These are phyloP conservation scores for Pythium insidiosum DNA, from an alignment of 352 stramenopile species.

Conservation along the genomic window DNA sequence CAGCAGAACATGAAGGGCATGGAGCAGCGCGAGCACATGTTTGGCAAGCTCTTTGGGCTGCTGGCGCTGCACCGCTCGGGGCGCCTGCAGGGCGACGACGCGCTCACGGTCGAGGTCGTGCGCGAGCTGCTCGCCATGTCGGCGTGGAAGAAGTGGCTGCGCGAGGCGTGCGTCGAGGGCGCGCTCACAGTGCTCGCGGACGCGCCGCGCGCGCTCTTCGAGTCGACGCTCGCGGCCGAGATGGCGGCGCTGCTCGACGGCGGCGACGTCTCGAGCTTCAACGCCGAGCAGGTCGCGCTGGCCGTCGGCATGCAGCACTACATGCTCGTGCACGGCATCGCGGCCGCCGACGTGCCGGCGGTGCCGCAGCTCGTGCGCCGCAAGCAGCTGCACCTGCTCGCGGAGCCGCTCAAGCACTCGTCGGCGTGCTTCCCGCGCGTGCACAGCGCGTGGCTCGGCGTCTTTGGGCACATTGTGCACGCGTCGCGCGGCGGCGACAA, in stretches of 20 bases:
- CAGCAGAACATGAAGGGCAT: slow-evolving; percentile 84
- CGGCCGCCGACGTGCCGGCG: slow-evolving; percentile 20
- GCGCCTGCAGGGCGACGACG: slow-evolving; percentile 24
- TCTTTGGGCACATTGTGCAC: slow-evolving; percentile 72
- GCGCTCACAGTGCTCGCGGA: slow-evolving; percentile 49
- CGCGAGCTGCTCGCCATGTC: slow-evolving; percentile 31
- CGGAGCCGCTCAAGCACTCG: slow-evolving; percentile 55
- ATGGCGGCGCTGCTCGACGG: slow-evolving; percentile 16
- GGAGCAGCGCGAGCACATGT: slow-evolving; percentile 90
- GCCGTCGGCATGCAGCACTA: slow-evolving; percentile 69
- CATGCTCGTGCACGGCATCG: slow-evolving; percentile 30
- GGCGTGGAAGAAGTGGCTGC: slow-evolving; percentile 84
- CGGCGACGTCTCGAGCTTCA: slow-evolving; percentile 35
- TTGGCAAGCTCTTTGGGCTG: slow-evolving; percentile 85
- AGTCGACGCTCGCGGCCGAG: slow-evolving; percentile 29
- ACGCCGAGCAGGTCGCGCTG: slow-evolving; percentile 75
- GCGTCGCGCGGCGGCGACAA: slow-evolving; percentile 20
- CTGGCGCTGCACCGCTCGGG: slow-evolving; percentile 76
- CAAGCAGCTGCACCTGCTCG: slow-evolving; percentile 53
- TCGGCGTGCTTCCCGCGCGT: slow-evolving; percentile 69
- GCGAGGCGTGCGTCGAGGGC: slow-evolving; percentile 69
- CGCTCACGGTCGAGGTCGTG: slow-evolving; percentile 30
- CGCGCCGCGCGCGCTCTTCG: slow-evolving; percentile 38
- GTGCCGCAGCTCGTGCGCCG: slow-evolving; percentile 38
- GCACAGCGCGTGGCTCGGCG: slow-evolving; percentile 66